Conservation (phyloP, 768 basidiomycete genomes). For the Tricholoma furcatifolium region DNA sequence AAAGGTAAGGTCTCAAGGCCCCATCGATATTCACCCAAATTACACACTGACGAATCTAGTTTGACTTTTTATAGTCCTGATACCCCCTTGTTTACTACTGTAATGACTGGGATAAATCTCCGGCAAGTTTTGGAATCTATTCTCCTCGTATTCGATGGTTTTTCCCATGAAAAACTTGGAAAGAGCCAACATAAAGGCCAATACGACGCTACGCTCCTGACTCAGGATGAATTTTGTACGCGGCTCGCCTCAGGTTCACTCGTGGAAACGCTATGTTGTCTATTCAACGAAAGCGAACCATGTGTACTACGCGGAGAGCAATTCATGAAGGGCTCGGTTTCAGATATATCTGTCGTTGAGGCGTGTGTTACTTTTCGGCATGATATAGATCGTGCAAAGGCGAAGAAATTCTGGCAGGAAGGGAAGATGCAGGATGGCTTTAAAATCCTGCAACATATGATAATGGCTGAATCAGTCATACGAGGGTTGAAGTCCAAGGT, state of each 20-base stretch:
- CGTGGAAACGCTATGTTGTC: conserved; percentile 23
- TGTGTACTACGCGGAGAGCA: conserved; percentile 6
- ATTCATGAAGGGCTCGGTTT: conserved; percentile 6
- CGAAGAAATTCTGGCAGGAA: conserved; percentile 23
- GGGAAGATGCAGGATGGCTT: conserved; percentile 17
- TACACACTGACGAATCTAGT: neutral
- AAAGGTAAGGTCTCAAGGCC: too few relatives aligned
- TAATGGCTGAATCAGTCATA: conserved; percentile 16
- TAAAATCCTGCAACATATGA: conserved; percentile 21
- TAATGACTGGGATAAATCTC: neutral
- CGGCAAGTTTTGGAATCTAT: neutral
- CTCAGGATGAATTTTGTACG: conserved; percentile 15
- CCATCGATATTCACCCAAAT: too few relatives aligned
- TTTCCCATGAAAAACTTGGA: neutral
- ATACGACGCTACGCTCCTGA: conserved; percentile 22
- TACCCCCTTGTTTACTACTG: neutral
- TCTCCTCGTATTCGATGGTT: conserved; percentile 16
- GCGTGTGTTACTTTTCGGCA: conserved; percentile 15
- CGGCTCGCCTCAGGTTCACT: conserved; percentile 17
- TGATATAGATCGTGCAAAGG: conserved; percentile 19
- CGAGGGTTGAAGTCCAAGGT: conserved; percentile 13
- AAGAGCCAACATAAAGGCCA: conserved; percentile 23
- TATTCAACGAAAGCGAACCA: conserved; percentile 14
- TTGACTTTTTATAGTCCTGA: neutral
- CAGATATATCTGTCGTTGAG: conserved; percentile 4